Percentiles rank a stretch among this genome's conserved stretches.
These are phyloP conservation scores for Phytopythium oedochilum DNA, from an alignment of 352 stramenopile genomes.

Conservation along the genomic window DNA sequence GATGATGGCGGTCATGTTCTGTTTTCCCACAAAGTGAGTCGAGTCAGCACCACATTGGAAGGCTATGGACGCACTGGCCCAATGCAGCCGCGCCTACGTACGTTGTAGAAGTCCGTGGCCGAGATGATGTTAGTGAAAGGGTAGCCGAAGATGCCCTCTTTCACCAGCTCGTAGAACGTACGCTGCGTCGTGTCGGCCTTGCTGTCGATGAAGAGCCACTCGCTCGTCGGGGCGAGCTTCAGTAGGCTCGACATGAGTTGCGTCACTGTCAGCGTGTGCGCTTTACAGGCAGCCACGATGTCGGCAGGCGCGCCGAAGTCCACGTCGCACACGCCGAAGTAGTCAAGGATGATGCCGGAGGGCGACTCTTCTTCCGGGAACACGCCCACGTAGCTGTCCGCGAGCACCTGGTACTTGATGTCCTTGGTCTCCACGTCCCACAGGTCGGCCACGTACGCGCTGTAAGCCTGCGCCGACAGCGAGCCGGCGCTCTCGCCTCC, in stretches of 20 bases:
- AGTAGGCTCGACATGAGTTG: constrained; percentile 30
- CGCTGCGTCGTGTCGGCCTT: constrained; percentile 41
- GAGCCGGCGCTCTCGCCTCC: constrained; percentile 45
- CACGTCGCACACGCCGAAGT: constrained; percentile 34
- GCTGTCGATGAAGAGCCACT: constrained; percentile 51
- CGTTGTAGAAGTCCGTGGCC: constrained; percentile 26
- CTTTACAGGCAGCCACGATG: constrained; percentile 22
- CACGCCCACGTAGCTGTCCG: constrained; percentile 54
- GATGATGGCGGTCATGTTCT: constrained; percentile 29
- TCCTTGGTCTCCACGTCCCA: constrained; percentile 44
- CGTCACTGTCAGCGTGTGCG: constrained; percentile 14
- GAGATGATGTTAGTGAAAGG: constrained; percentile 34
- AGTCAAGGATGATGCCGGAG: constrained; percentile 31
- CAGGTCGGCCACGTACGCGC: constrained; percentile 33
- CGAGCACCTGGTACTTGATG: constrained; percentile 35
- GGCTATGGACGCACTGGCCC: background rate
- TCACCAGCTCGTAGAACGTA: constrained; percentile 39
- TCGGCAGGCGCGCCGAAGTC: constrained; percentile 18
- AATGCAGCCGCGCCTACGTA: background rate
- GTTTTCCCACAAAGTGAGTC: background rate
- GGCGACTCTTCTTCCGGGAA: constrained; percentile 28
- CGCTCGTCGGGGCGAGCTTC: constrained; percentile 14
- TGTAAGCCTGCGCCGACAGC: constrained; percentile 43
- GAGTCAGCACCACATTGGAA: background rate
- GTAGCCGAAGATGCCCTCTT: constrained; percentile 30